Percentiles rank a stretch among this genome's conserved stretches.
Conservation (phyloP, 2,329 filamentous ascomycete species). For the Colletotrichum truncatum region DNA sequence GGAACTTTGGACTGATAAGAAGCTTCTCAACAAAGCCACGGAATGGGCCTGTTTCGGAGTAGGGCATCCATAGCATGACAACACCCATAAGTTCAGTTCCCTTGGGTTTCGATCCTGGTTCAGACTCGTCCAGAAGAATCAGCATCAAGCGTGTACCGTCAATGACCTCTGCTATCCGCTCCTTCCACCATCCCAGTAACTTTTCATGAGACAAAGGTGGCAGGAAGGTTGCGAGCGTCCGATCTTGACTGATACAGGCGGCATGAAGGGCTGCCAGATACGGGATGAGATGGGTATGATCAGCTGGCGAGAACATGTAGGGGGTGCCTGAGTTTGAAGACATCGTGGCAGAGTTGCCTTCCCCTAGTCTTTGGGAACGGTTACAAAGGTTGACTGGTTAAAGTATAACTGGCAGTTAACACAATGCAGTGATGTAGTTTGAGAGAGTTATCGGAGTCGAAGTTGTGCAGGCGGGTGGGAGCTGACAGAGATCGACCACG, state of each 20-base stretch:
- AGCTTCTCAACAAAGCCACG: slow-evolving; percentile 66
- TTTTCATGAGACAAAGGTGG: slow-evolving; percentile 66
- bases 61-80: slow-evolving; percentile 62
- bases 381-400: neutral
- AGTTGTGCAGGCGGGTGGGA: neutral
- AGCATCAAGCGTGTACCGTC: slow-evolving; percentile 59
- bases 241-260: slow-evolving; percentile 66
- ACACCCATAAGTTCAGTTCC: slow-evolving; percentile 62
- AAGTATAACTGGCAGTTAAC: neutral
- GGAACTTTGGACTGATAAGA: slow-evolving; percentile 60
- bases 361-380: neutral
- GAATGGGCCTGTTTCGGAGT: slow-evolving; percentile 64
- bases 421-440: neutral
- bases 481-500: slow-evolving; percentile 10
- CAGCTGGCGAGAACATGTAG: slow-evolving; percentile 51
- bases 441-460: neutral
- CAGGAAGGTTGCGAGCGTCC: slow-evolving; percentile 65
- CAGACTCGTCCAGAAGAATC: slow-evolving; percentile 54
- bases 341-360: slow-evolving; percentile 11
- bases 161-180: slow-evolving; percentile 56
- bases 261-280: slow-evolving; percentile 68
- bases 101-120: slow-evolving; percentile 44
- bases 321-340: slow-evolving; percentile 24
- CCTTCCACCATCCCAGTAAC: slow-evolving; percentile 66
- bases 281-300: slow-evolving; percentile 61